These are phyloP conservation scores for Theileria luwenshuni DNA, from an alignment of 169 alveolate genomes.

Conservation along the genomic window DNA sequence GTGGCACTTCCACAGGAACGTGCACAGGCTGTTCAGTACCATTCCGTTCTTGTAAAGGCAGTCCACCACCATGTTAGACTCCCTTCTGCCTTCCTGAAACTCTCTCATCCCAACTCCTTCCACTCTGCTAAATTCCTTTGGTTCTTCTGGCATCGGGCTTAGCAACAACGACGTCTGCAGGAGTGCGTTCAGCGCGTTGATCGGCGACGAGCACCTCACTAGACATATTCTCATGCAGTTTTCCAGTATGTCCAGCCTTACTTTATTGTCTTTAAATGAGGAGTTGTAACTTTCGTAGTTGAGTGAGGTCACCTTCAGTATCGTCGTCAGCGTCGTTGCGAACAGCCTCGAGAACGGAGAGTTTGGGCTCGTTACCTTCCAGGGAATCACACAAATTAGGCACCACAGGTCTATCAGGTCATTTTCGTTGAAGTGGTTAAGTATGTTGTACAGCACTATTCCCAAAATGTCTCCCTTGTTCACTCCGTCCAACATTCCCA, in stretches of 20 bases:
- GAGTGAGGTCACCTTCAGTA: constrained; percentile 34
- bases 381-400: constrained; percentile 59
- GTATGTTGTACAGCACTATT: constrained; percentile 6
- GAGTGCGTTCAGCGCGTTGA: constrained; percentile 52
- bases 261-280: not conserved
- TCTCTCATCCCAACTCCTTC: too few species aligned
- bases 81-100: not conserved
- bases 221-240: constrained; percentile 50
- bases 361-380: constrained; percentile 53
- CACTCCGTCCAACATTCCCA: too few species aligned
- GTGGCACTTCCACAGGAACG: constrained; percentile 65
- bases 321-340: constrained; percentile 23
- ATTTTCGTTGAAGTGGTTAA: constrained; percentile 37
- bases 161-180: constrained; percentile 50
- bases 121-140: not conserved
- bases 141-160: not conserved
- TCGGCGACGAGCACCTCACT: constrained; percentile 53
- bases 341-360: constrained; percentile 48
- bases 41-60: constrained; percentile 29
- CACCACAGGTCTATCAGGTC: constrained; percentile 66
- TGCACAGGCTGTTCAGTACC: constrained; percentile 49
- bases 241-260: constrained; percentile 54
- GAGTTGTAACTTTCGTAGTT: constrained; percentile 5
- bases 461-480: not conserved
- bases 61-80: not conserved